Percentiles rank a stretch among this genome's conserved stretches.
phyloP scores from a whole-genome alignment of 371 early-diverging fungal species.

The Mucor velutinosus region DNA sequence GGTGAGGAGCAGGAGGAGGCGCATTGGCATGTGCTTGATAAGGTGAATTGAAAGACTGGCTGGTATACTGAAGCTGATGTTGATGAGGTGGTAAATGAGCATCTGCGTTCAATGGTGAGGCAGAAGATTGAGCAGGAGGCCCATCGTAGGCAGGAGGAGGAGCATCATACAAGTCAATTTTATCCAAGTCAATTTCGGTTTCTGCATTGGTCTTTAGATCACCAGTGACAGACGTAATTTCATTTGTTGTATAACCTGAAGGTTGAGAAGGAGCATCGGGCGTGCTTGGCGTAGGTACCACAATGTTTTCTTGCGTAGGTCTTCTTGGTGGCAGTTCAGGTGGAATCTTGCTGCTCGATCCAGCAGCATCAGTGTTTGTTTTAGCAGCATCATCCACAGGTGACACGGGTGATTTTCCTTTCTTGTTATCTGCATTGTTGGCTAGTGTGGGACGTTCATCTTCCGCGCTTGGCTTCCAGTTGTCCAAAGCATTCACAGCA shows the following conservation, averaged over 20 bases:
- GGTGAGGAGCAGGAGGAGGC: slow-evolving; percentile 2
- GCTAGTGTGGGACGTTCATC: slow-evolving; percentile 46
- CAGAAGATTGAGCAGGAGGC: background rate
- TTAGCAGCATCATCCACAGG: background rate
- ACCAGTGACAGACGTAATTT: slow-evolving; percentile 27
- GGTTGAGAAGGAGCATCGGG: slow-evolving; percentile 1
- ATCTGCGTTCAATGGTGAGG: slow-evolving; percentile 18
- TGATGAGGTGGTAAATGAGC: background rate
- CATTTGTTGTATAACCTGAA: slow-evolving; percentile 20
- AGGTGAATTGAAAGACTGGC: slow-evolving; percentile 17
- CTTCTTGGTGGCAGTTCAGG: slow-evolving; percentile 24
- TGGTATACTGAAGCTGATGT: background rate
- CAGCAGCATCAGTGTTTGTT: background rate
- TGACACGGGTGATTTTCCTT: slow-evolving; percentile 22
- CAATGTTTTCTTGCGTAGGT: slow-evolving; percentile 2
- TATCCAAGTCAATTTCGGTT: slow-evolving; percentile 24
- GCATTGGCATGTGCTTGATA: slow-evolving; percentile 22
- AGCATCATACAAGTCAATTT: slow-evolving; percentile 40
- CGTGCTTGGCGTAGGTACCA: background rate
- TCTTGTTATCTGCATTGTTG: background rate
- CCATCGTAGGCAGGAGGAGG: slow-evolving; percentile 45
- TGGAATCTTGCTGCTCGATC: background rate
- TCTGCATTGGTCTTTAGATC: slow-evolving; percentile 28
- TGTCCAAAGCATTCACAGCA: slow-evolving; percentile 41
- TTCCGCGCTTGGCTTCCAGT: slow-evolving; percentile 42